Evolutionary conservation across 805 yeast species (phyloP), one percentile per base, ranked within the genome.

Genomic region (Priceomyces medius): DNA sequence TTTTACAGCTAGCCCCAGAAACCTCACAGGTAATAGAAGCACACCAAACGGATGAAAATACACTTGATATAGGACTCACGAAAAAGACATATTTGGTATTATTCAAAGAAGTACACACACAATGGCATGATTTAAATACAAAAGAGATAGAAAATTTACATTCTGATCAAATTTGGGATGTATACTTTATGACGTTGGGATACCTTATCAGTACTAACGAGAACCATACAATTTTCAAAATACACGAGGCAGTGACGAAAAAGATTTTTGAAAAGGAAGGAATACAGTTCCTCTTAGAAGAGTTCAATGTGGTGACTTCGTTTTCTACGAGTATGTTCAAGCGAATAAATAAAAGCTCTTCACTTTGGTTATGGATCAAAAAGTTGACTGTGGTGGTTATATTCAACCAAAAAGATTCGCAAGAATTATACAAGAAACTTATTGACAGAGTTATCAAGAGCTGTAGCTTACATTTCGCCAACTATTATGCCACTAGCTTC

Each of bases 281-380:
- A 3, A 13, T 29, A 9, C 24, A 26, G 9, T 37, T 56, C 19
- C 31, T 50, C 13, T 20, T 9, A 9, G 35, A 38, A 3, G 68
- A 66, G 38, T 50, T 61, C 31, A 68, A 66, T 4, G 38, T 67
- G 4, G 50, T 68, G 9, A 54, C 68, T 3, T 48, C 69, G 1
- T 55, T 58, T n/a, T 44, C 64, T 14, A 52, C 53, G 18, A 56
- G 68, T 41, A 42, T 58, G 20, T 40, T 66, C 31, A 48, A 51
- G 31, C 50, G 65, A 31, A 62, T 70, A 45, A 70, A 70, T 51
- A 70, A 70, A 46, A 68, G 71, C 47, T 58, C 72, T 5, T 51
- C 64, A 10, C 51, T 70, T 7, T 70, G 73, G 73, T 49, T 43
- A 24, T 55, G 62, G 51, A 44, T 67, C 37, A 63, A 59, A 43